Evolutionary conservation across 306 rosid species (phyloP).

Genomic region (Datisca glomerata): DNA sequence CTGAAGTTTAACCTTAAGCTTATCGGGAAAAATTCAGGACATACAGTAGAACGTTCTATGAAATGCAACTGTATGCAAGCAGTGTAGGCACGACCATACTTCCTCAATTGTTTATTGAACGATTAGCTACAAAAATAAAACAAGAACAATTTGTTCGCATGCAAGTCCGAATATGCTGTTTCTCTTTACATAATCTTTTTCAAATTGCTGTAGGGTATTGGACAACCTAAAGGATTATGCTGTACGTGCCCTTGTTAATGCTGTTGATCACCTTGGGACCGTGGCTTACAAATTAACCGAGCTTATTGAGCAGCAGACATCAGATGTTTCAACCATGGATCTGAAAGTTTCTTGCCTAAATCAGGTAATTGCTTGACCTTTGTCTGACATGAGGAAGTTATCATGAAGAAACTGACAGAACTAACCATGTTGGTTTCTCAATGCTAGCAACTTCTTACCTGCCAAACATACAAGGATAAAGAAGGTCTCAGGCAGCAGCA

Average conservation of each 20-base stretch:
- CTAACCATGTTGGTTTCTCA: no score
- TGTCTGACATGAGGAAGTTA: neutral
- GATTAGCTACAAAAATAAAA: no score
- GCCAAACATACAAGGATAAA: conserved; percentile 54
- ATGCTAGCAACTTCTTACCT: conserved; percentile 61
- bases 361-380: conserved; percentile 38
- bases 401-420: no score
- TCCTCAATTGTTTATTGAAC: no score
- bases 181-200: neutral
- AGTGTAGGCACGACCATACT: no score
- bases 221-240: conserved; percentile 93
- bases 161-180: neutral
- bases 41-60: no score
- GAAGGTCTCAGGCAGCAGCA: conserved; percentile 92
- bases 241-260: conserved; percentile 80
- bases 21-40: no score
- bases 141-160: neutral
- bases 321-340: conserved; percentile 61
- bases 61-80: no score
- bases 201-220: conserved; percentile 42
- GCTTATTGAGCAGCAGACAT: conserved; percentile 72
- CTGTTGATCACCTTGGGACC: conserved; percentile 96
- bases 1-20: no score
- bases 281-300: conserved; percentile 85
- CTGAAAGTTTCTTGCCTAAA: conserved; percentile 51